Evolutionary conservation across 495 filamentous ascomycete species (phyloP), one percentile per base, ranked within the genome.

Genomic region (Lichina pygmaea): DNA sequence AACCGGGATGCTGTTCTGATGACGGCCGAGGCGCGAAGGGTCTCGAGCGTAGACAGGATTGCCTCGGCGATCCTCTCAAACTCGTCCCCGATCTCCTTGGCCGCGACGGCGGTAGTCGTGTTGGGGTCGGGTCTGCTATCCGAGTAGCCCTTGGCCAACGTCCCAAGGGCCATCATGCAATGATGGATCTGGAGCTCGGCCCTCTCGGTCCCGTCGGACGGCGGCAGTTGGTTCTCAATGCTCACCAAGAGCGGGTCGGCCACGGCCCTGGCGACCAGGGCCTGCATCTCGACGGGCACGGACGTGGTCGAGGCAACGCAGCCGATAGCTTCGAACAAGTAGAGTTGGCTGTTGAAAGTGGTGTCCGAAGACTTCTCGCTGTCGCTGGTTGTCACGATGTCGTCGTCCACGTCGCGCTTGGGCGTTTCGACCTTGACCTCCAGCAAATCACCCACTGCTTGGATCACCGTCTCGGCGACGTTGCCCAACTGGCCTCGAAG

Each of bases 121-220:
- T 64, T 65, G 0, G 70, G 39, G 3, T 43, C 77, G 11, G 81
- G 78, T 36, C 66, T 71, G 71, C 79, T 83, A 50, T 97, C 86
- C 5, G 83, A 85, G 56, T 85, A 94, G 7, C 89, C 89, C 36
- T 76, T 71, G 11, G 85, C 84, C 16, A 95, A 64, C 11, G 82
- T 93, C 6, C 91, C 89, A 7, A 95, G 66, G 34, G 89, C 89
- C 85, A 94, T 86, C 48, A 95, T 82, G 49, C 86, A 73, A 57
- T 99, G 89, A 55, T 94, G 91, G 13, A 95, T 78, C 58, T 99
- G 89, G 9, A 92, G 63, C 37, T 78, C 57, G 0, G 84, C 77
- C 51, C 80, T 75, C 46, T 79, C 72, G 56, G 95, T 82, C 7
- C 82, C 80, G 44, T 70, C 56, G 53, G 81, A 81, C 13, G 89